Evolutionary conservation across 139 green algal genomes (phyloP), one percentile per base, ranked within the genome.

Genomic region (Chlorella vulgaris): DNA sequence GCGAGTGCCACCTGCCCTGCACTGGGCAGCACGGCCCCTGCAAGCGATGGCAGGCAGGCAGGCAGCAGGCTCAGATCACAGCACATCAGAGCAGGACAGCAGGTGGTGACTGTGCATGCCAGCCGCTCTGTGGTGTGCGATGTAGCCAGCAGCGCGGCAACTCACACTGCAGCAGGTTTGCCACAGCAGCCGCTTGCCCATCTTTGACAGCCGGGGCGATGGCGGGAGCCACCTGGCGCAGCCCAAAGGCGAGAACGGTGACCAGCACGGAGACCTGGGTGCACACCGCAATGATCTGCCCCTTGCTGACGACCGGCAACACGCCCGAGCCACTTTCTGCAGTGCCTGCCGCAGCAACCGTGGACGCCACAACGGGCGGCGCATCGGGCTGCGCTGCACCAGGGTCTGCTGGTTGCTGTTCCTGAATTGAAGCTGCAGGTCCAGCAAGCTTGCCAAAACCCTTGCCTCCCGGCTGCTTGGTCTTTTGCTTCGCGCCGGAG

Each of bases 251-350:
- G 19, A 76, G 18, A 0, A 51, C 62, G 15, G 81, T 62, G 4
- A 85, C 36, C 1, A 85, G n/a, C n/a, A 66, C 38, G 22, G 81
- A 85, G 18, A 76, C 73, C 40, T 81, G 81, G 65, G 58, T 29
- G 26, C 81, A 85, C 0, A 61, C 66, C 0, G 74, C 40, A 38
- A 85, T 36, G 13, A 86, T 33, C 5, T 55, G 51, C 7, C 33
- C 71, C 0, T 76, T 51, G 39, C 71, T 47, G 22, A 87, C 69
- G 1, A 71, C 77, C 3, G 77, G 77, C 77, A 83, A 50, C 26
- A 35, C 24, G 21, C 33, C 40, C n/a, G 7, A 31, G 55, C n/a
- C 43, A n/a, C n/a, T n/a, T n/a, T n/a, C n/a, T n/a, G n/a, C n/a
- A n/a, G n/a, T n/a, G n/a, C n/a, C n/a, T n/a, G n/a, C n/a, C n/a